Evolutionary conservation across 1,284 basidiomycete genomes (phyloP), one percentile per base, ranked within the genome.

Genomic region (Cryptococcus sp.): DNA sequence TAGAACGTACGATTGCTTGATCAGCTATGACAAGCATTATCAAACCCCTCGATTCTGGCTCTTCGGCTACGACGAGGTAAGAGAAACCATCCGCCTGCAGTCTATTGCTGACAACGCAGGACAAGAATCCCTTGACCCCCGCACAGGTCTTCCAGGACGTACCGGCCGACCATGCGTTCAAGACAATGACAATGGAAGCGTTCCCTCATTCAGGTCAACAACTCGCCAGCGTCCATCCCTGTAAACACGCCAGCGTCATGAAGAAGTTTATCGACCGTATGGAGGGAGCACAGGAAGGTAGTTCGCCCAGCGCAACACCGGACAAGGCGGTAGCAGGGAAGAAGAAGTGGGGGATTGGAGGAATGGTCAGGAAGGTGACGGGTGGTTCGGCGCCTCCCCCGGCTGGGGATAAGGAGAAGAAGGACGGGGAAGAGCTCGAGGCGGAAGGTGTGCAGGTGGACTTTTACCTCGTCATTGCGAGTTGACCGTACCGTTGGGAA

Each of bases 251-350:
- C 0, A 90, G 84, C 68, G 95, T 99, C 47, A 99, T 99, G 95
- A 97, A 95, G 80, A 98, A 97, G 74, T 91, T 98, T 58, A 97
- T 98, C 65, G 93, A 97, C 72, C 81, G 93, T 48, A 97, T 98
- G 92, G 95, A 97, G 72, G 83, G 84, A 70, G 83, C 82, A 54
- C 83, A 88, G 37, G 48, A 69, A 51, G 48, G 33, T 5, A 39
- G 21, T 5, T 41, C 48, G 9, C 7, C 28, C 18, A 33, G 31
- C 21, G 5, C 42, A 21, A 79, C 52, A 77, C 79, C 59, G 25
- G 36, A 23, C 11, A 53, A 36, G 6, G 35, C 45, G 18, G 64
- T 71, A 14, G 80, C 79, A 58, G 79, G 80, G 49, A 79, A 80
- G 72, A 85, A 87, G 79, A 90, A 87, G 77, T 92, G 89, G 75